Conservation (phyloP, 2,329 filamentous ascomycete species). For the Microdochium bolleyi region DNA sequence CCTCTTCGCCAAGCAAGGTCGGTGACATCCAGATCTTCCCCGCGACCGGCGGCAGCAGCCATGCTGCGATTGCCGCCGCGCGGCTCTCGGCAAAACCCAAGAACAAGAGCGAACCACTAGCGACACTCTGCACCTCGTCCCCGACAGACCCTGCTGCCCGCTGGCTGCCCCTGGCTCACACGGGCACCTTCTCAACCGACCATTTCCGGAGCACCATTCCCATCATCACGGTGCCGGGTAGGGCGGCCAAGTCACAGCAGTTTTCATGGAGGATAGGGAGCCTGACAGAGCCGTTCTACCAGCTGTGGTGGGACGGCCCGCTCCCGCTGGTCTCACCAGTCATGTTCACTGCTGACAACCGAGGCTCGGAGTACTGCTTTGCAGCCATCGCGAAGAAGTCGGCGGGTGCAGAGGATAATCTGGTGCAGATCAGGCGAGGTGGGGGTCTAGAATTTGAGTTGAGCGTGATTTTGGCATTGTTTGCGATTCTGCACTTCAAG, state of each 20-base stretch:
- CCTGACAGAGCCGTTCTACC: slow-evolving; percentile 1
- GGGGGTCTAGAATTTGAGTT: slow-evolving; percentile 1
- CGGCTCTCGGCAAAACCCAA: slow-evolving; percentile 1
- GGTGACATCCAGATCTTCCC: slow-evolving; percentile 1
- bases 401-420: not conserved
- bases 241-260: not conserved
- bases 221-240: slow-evolving; percentile 1
- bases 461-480: slow-evolving; percentile 1
- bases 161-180: slow-evolving; percentile 1
- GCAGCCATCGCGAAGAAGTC: slow-evolving; percentile 1
- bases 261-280: slow-evolving; percentile 1
- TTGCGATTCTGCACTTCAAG: slow-evolving; percentile 1
- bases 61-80: not conserved
- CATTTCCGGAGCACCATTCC: slow-evolving; percentile 1
- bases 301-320: slow-evolving; percentile 2
- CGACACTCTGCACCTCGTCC: slow-evolving; percentile 1
- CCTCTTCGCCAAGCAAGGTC: slow-evolving; percentile 1
- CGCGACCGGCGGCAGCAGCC: not conserved
- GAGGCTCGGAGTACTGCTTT: slow-evolving; percentile 1
- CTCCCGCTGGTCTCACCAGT: not conserved
- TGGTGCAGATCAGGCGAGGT: slow-evolving; percentile 1
- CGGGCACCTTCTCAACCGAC: slow-evolving; percentile 1
- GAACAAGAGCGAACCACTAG: slow-evolving; percentile 1
- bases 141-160: slow-evolving; percentile 1
- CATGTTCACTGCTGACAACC: slow-evolving; percentile 1